These are phyloP conservation scores for Patellifolia procumbens DNA, from an alignment of 179 eudicot genomes.

Conservation along the genomic window DNA sequence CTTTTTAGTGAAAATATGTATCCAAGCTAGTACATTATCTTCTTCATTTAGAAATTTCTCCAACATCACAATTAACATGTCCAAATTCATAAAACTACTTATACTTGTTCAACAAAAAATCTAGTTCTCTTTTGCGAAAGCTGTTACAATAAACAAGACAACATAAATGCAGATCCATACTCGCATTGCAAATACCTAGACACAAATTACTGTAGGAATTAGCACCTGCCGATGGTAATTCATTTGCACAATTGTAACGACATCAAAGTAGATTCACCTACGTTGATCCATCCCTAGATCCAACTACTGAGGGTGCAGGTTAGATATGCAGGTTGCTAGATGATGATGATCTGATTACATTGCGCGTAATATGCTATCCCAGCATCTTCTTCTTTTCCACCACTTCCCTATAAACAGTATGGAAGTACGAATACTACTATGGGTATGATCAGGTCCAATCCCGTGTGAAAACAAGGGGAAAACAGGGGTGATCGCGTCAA, in stretches of 20 bases:
- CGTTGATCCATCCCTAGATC: no score
- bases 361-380: background rate
- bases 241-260: background rate
- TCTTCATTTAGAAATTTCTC: background rate
- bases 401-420: background rate
- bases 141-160: background rate
- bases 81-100: background rate
- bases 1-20: background rate
- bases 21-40: background rate
- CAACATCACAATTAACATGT: background rate
- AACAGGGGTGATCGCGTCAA: no score
- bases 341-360: background rate
- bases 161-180: background rate
- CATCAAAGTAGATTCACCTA: background rate
- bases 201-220: background rate
- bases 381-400: background rate
- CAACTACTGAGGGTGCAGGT: no score
- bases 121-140: background rate
- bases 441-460: no score
- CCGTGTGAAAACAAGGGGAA: no score
- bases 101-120: background rate
- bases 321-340: background rate
- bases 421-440: background rate
- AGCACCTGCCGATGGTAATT: background rate
- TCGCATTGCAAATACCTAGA: background rate